Evolutionary conservation across 2,329 filamentous ascomycete genomes (phyloP).

Genomic region (Beauveria medogensis): DNA sequence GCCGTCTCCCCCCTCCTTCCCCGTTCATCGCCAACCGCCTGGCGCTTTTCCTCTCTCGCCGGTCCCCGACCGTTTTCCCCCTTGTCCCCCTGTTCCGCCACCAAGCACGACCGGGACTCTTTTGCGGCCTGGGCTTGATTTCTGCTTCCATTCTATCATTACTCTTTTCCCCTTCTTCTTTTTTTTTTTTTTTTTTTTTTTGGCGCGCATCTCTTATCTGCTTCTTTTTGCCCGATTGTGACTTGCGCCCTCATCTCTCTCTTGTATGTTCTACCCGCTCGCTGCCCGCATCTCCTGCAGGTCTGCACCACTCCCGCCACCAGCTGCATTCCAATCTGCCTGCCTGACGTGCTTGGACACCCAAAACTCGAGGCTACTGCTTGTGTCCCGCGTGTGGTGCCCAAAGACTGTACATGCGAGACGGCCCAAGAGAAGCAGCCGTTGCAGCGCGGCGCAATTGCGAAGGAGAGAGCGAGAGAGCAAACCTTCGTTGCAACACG

Average conservation of each 20-base stretch:
- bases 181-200: not conserved
- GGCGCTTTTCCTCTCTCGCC: slow-evolving; percentile 14
- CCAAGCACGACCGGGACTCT: not conserved
- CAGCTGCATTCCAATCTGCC: slow-evolving; percentile 6
- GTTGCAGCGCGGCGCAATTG: not conserved
- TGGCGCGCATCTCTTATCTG: not conserved
- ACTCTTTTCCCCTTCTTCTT: not conserved
- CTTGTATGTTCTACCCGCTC: slow-evolving; percentile 6
- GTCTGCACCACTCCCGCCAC: not conserved
- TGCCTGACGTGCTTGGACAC: not conserved
- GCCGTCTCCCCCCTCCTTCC: not conserved
- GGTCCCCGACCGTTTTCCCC: slow-evolving; percentile 1
- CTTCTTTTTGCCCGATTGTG: not conserved
- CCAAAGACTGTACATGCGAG: not conserved
- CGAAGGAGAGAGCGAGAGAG: not conserved
- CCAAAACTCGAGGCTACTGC: not conserved
- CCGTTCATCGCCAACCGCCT: not conserved
- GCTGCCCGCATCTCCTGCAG: not conserved
- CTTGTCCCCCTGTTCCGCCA: not conserved
- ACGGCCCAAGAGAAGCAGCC: not conserved
- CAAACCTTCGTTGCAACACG: not conserved
- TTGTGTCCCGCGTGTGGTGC: not conserved
- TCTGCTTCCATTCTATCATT: not conserved
- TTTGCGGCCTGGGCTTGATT: not conserved
- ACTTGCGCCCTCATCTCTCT: not conserved